Base-by-base conservation (phyloP, 768 basidiomycete species). In the Lactarius hatsudake region DNA sequence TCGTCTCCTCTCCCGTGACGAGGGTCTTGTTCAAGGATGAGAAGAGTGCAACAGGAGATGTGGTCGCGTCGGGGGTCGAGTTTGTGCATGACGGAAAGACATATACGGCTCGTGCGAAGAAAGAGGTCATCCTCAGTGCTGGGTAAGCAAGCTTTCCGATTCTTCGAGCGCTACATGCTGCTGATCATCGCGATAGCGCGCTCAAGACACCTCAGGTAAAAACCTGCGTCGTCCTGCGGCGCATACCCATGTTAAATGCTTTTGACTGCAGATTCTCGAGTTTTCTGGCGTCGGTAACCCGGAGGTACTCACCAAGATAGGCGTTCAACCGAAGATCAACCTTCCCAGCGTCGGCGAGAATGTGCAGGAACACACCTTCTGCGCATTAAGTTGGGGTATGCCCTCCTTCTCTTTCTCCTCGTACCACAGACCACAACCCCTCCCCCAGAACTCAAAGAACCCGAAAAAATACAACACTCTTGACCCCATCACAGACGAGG, bases 231-330 rank as follows among this genome's bases (percentile, higher is more conserved):
- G 18, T 26, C 34, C 20, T 30, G 7, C 17, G 17, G 5, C 10
- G 28, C 23, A 48, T 65, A n/a, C 20, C 15, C 15, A 10, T 18
- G 28, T 12, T 40, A 40, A 55, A 15, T 23, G n/a, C 20, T 10
- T 42, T 36, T 40, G 13, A 26, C 7, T 38, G 6, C 82, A 85
- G 70, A 76, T 88, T 10, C 80, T 87, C 2, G 83, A 87, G 71
- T 75, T 87, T 2, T 86, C 84, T 6, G 87, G 87, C 28, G 82
- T 87, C 62, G 86, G 86, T 20, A 76, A 79, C 38, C 71, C 72
- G 17, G 75, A 75, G 2, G 67, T 83, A 26, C 75, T 87, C 38
- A 69, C 76, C 30, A 75, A 68, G 6, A 70, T 82, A 20, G 80
- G 79, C 2, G 77, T 88, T 48, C 65, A 74, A 0, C 64, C 76